phyloP scores from a whole-genome alignment of 2,329 filamentous ascomycete species.

The Diaporthe australafricana region DNA sequence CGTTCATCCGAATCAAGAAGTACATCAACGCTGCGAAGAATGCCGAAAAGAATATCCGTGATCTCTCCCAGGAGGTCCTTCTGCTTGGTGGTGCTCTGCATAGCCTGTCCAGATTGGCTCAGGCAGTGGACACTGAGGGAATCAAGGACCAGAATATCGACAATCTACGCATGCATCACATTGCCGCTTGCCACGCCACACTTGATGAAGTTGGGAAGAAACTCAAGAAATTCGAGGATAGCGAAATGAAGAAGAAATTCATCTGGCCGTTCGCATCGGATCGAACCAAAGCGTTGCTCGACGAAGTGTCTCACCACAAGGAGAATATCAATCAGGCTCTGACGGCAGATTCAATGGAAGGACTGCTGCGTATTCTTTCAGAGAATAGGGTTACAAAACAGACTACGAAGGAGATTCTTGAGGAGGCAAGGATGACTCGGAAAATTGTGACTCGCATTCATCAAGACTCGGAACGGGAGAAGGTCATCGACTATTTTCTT shows the following conservation, averaged over 20 bases:
- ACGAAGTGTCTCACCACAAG: conserved; percentile 41
- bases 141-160: neutral
- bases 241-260: conserved; percentile 30
- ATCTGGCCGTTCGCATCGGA: conserved; percentile 42
- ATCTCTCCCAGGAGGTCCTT: conserved; percentile 40
- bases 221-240: conserved; percentile 36
- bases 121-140: conserved; percentile 38
- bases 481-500: conserved; percentile 41
- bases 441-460: conserved; percentile 40
- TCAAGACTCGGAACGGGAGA: conserved; percentile 32
- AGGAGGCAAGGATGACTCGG: conserved; percentile 30
- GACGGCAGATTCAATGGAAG: conserved; percentile 38
- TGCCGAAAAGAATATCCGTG: conserved; percentile 40
- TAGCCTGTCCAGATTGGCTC: conserved; percentile 39
- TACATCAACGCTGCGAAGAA: conserved; percentile 42
- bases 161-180: conserved; percentile 36
- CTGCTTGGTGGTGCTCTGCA: conserved; percentile 39
- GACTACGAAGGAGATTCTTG: conserved; percentile 2
- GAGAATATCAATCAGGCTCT: conserved; percentile 41
- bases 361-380: conserved; percentile 35
- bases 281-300: conserved; percentile 39
- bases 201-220: conserved; percentile 37
- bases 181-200: conserved; percentile 37
- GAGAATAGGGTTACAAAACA: conserved; percentile 16
- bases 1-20: conserved; percentile 41